Evolutionary conservation across 345 rosid genomes (phyloP).

Genomic region (Carallia pectinifolia): DNA sequence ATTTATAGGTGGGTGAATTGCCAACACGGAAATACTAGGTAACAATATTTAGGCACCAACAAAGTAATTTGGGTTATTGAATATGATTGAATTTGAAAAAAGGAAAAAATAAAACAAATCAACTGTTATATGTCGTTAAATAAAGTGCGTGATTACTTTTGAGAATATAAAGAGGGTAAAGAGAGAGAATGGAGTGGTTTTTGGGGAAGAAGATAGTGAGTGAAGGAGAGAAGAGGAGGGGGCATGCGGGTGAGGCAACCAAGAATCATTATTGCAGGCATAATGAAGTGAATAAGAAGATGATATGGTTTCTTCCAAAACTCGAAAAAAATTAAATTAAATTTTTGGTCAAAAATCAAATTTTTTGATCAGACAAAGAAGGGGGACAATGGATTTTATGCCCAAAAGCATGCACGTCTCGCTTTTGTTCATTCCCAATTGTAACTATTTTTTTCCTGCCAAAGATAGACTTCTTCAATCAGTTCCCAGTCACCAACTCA

Average conservation of each 20-base stretch:
- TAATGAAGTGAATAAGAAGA: conserved; percentile 53
- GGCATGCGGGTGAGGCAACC: conserved; percentile 99
- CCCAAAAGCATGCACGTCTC: conserved; percentile 49
- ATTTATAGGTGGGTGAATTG: conserved; percentile 24
- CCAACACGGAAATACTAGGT: background rate
- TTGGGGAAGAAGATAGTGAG: conserved; percentile 12
- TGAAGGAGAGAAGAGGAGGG: conserved; percentile 31
- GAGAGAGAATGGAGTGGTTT: conserved; percentile 14
- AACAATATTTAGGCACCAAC: no score
- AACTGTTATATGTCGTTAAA: no score
- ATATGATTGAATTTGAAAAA: no score
- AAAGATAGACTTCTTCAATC: no score
- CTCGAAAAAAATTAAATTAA: background rate
- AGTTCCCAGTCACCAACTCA: no score
- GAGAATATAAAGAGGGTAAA: background rate
- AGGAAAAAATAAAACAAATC: no score
- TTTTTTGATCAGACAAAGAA: conserved; percentile 34
- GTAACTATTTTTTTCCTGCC: background rate
- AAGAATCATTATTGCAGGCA: conserved; percentile 90
- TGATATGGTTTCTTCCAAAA: conserved; percentile 13
- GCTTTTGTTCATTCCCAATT: background rate
- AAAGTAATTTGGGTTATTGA: no score
- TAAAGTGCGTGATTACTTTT: no score
- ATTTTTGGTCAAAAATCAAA: background rate
- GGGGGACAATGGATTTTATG: conserved; percentile 35